These are phyloP conservation scores for Teunomyces panamensis DNA, from an alignment of 805 yeast species.

Conservation along the genomic window DNA sequence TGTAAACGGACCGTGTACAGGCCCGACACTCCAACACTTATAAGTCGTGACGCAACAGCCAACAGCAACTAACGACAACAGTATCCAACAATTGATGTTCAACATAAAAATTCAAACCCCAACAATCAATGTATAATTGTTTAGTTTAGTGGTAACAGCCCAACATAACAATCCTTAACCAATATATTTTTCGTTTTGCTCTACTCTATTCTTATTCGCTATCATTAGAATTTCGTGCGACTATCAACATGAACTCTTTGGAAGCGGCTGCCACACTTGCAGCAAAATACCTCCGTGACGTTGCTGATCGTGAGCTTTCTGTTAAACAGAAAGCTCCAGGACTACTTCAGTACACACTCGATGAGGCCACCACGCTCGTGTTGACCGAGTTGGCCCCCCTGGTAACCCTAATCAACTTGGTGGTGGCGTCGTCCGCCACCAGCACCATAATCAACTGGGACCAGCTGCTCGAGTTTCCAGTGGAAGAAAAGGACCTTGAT, in stretches of 20 bases:
- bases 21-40: background rate
- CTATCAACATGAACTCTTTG: background rate
- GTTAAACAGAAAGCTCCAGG: background rate
- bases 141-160: no score
- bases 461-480: slow-evolving; percentile 2
- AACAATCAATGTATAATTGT: no score
- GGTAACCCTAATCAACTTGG: slow-evolving; percentile 10
- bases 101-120: background rate
- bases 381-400: slow-evolving; percentile 7
- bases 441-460: slow-evolving; percentile 3
- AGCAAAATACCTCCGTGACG: background rate
- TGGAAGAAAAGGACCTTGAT: background rate
- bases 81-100: background rate
- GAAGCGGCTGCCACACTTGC: background rate
- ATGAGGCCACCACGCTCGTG: background rate
- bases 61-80: background rate
- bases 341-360: background rate
- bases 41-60: no score
- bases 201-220: no score
- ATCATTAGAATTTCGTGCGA: no score
- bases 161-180: no score
- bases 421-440: slow-evolving; percentile 5
- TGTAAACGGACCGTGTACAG: background rate
- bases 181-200: no score
- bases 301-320: background rate